Evolutionary conservation across 2,329 filamentous ascomycete genomes (phyloP).

Genomic region (Dothiorella sarmentorum): DNA sequence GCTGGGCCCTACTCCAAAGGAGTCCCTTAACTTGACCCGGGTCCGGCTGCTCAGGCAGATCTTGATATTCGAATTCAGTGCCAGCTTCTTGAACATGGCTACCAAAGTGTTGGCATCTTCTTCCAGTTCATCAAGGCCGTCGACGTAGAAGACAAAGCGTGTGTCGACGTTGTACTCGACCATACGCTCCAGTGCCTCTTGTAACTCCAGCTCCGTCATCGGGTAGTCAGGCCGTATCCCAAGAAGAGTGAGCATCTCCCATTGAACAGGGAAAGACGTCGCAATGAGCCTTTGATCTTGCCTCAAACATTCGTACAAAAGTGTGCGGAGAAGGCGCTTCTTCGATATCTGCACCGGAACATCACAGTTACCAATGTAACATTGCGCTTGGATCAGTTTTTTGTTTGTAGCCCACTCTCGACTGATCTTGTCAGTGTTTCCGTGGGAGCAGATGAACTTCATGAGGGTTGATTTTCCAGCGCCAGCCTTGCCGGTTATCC

Average conservation of each 20-base stretch:
- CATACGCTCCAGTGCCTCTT: not conserved
- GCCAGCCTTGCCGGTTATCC: constrained; percentile 46
- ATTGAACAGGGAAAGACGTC: not conserved
- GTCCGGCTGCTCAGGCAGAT: constrained; percentile 22
- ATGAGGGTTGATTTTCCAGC: constrained; percentile 50
- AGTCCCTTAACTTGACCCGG: constrained; percentile 19
- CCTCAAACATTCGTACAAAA: constrained; percentile 33
- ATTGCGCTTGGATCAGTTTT: constrained; percentile 32
- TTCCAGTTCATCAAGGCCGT: constrained; percentile 3
- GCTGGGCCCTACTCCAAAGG: constrained; percentile 3
- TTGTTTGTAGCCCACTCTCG: constrained; percentile 33
- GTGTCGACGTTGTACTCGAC: not conserved
- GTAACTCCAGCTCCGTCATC: not conserved
- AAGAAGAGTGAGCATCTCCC: not conserved
- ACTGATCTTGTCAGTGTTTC: constrained; percentile 27
- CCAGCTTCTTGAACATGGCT: not conserved
- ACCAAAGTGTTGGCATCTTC: not conserved
- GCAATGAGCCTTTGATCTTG: not conserved
- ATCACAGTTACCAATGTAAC: constrained; percentile 45
- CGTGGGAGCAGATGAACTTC: constrained; percentile 21
- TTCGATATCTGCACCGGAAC: constrained; percentile 40
- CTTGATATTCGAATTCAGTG: constrained; percentile 1
- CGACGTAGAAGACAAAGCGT: not conserved
- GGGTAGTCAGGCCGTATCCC: not conserved
- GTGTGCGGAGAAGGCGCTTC: constrained; percentile 38